Percentiles rank a stretch among this genome's conserved stretches.
These are phyloP conservation scores for Petunia secreta DNA, from an alignment of 257 asterid genomes.

Conservation along the genomic window DNA sequence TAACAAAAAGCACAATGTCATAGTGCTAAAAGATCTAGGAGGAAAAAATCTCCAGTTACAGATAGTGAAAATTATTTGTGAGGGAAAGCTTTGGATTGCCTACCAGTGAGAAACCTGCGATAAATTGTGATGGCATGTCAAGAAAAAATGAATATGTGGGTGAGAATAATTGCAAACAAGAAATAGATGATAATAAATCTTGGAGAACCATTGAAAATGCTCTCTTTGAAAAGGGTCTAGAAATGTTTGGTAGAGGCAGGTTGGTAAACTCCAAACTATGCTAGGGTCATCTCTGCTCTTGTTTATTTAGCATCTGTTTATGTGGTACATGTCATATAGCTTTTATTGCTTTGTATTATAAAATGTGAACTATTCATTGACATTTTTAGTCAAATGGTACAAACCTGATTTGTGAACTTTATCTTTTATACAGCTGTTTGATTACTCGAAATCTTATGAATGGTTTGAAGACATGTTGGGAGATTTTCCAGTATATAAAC, in stretches of 20 bases:
- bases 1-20: conserved; percentile 53
- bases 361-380: not conserved
- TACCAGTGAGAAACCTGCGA: conserved; percentile 31
- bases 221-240: conserved; percentile 88
- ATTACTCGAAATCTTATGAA: conserved; percentile 91
- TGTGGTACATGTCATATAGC: not conserved
- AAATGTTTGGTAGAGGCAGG: conserved; percentile 92
- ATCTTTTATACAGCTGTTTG: conserved; percentile 75
- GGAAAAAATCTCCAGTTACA: conserved; percentile 47
- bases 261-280: conserved; percentile 39
- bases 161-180: conserved; percentile 55
- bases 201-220: conserved; percentile 95
- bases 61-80: conserved; percentile 20
- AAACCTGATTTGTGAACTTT: not conserved
- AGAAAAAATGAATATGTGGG: conserved; percentile 55
- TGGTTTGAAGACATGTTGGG: conserved; percentile 83
- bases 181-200: conserved; percentile 49
- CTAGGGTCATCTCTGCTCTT: conserved; percentile 28
- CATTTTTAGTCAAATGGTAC: too few species aligned
- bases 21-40: conserved; percentile 58
- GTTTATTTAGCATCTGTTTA: not conserved
- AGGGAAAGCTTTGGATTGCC: conserved; percentile 50
- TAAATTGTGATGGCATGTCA: conserved; percentile 46
- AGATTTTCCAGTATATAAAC: conserved; percentile 78
- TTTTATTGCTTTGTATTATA: not conserved